Evolutionary conservation across 2,329 filamentous ascomycete species (phyloP).

Genomic region (Tolypocladium sp.): DNA sequence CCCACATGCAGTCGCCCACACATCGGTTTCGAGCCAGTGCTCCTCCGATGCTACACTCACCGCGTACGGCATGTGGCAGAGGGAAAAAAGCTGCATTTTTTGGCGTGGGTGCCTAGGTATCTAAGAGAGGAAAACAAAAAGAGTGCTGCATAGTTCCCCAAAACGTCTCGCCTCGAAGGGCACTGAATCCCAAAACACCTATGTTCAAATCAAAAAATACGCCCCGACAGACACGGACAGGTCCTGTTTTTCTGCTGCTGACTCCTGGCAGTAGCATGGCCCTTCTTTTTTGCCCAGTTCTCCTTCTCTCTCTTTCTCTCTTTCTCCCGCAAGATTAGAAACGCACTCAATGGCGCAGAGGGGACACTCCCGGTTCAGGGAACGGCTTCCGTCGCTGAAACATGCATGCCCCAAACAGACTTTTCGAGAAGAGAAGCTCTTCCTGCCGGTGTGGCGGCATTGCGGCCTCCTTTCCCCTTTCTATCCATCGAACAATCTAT

Average conservation of each 20-base stretch:
- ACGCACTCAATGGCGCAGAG: not conserved
- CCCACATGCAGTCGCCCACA: not conserved
- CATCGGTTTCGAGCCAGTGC: not conserved
- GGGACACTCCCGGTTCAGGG: not conserved
- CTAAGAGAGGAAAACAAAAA: not conserved
- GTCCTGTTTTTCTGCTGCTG: not conserved
- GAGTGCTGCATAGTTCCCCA: not conserved
- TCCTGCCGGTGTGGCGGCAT: not conserved
- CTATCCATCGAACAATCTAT: not conserved
- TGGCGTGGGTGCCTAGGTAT: not conserved
- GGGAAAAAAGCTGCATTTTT: not conserved
- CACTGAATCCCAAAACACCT: constrained; percentile 6
- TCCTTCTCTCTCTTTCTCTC: not conserved
- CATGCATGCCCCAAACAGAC: not conserved
- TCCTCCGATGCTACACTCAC: not conserved
- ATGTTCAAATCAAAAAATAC: not conserved
- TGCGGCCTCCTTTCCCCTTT: not conserved
- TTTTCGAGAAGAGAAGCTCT: not conserved
- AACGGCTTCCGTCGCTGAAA: not conserved
- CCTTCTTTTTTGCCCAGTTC: not conserved
- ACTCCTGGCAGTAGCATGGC: not conserved
- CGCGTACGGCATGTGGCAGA: not conserved
- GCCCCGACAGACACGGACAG: not conserved
- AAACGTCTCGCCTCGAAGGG: not conserved
- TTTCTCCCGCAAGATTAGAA: not conserved